phyloP scores from a whole-genome alignment of 2,329 filamentous ascomycete genomes.

The Zymoseptoria passerinii region DNA sequence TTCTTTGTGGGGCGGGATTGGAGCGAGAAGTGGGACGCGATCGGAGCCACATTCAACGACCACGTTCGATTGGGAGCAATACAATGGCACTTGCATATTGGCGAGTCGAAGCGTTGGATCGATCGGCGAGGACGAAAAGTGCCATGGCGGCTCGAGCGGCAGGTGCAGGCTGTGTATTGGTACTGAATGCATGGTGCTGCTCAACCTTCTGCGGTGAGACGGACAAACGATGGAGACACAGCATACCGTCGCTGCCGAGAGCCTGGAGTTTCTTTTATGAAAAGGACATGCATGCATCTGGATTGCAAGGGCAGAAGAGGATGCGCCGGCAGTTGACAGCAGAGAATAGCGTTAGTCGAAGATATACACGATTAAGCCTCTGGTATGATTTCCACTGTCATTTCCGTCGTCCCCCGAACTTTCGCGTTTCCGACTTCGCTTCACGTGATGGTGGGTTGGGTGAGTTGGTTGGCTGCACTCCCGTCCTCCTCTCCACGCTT shows the following conservation, averaged over 20 bases:
- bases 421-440: background rate
- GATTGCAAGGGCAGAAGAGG: background rate
- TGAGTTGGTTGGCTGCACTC: background rate
- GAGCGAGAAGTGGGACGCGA: background rate
- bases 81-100: slow-evolving; percentile 12
- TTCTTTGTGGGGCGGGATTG: background rate
- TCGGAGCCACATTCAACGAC: background rate
- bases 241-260: background rate
- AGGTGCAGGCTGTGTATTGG: no score
- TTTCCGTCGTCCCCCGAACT: background rate
- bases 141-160: slow-evolving; percentile 3
- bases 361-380: background rate
- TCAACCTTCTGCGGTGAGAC: background rate
- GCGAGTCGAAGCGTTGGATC: slow-evolving; percentile 15
- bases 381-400: background rate
- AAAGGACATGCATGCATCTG: background rate
- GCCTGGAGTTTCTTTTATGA: background rate
- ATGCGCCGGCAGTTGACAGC: slow-evolving; percentile 2
- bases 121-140: slow-evolving; percentile 1
- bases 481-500: background rate
- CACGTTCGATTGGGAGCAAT: background rate
- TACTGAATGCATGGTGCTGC: slow-evolving; percentile 14
- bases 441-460: background rate
- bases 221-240: background rate
- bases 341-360: background rate